These are phyloP conservation scores for Ramalina peruviana DNA, from an alignment of 495 filamentous ascomycete species.

Conservation along the genomic window DNA sequence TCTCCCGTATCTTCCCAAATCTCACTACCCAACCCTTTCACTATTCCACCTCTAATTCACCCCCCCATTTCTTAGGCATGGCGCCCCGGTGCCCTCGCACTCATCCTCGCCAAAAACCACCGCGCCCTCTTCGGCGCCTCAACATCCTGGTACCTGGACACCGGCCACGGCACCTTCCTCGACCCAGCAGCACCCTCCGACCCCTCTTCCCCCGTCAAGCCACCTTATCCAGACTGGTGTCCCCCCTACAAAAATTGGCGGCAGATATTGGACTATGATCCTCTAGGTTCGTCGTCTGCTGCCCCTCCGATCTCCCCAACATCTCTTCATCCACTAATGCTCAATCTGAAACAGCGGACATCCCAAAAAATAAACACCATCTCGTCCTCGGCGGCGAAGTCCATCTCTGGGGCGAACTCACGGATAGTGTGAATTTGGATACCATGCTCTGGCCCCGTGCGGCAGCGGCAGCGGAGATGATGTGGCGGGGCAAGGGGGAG, in stretches of 20 bases:
- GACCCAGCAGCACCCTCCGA: slow-evolving; percentile 7
- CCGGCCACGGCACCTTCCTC: slow-evolving; percentile 8
- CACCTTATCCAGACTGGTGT: slow-evolving; percentile 65
- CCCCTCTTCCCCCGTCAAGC: slow-evolving; percentile 2
- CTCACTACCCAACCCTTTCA: too few relatives aligned
- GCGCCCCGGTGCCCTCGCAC: slow-evolving; percentile 44
- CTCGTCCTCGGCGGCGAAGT: slow-evolving; percentile 11
- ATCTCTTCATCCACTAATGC: too few relatives aligned
- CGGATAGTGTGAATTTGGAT: slow-evolving; percentile 53
- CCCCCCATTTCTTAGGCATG: slow-evolving; percentile 51
- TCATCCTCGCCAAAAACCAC: slow-evolving; percentile 43
- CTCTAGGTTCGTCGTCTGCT: slow-evolving; percentile 21
- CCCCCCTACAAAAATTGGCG: slow-evolving; percentile 59
- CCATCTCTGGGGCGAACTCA: slow-evolving; percentile 27
- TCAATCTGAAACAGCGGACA: slow-evolving; percentile 44
- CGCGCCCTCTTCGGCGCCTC: slow-evolving; percentile 59
- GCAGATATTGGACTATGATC: slow-evolving; percentile 61
- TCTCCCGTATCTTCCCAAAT: too few relatives aligned
- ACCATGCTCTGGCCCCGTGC: slow-evolving; percentile 27
- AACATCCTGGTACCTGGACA: slow-evolving; percentile 67
- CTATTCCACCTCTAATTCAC: too few relatives aligned
- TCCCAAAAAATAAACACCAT: slow-evolving; percentile 30
- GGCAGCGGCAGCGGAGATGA: slow-evolving; percentile 54
- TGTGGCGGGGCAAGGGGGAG: slow-evolving; percentile 66
- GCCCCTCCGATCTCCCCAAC: too few relatives aligned